Base-by-base conservation (phyloP, 2,329 filamentous ascomycete genomes). In the Beauveria caledonica region DNA sequence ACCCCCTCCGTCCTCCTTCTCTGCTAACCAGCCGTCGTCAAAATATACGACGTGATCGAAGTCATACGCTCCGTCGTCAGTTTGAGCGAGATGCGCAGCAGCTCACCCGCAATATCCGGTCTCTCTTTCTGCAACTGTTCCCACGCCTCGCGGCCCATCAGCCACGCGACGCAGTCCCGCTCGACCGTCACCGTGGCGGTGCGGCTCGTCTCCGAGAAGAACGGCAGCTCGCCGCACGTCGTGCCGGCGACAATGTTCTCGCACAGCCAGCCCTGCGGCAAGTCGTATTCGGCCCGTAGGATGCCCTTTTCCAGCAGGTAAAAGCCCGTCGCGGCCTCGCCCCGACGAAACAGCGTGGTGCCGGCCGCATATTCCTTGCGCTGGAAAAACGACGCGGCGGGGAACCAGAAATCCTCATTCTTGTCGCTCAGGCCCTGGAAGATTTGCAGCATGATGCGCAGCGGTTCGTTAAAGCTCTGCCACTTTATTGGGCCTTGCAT, bases 401-500 rank as follows among this genome's bases (percentile, higher is more conserved):
- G 85, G 73, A 92, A 93, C 94, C 94, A 99, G 71, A 97, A 97
- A 72, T 97, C 92, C 72, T 96, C 92, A 69, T 93, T 94, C 72
- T 89, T 86, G 57, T 85, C 79, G 56, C 90, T 95, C 13, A 97
- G 78, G 49, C 91, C 89, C 69, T 94, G 88, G 76, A 99, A 97
- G n/a, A 94, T 90, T 71, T 97, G 93, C 25, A 99, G 81, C 73
- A 99, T 90, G 51, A 99, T 84, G 1, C 90, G 89, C 8, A 97
- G 83, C 0, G 94, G 94, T 70, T 97, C 92, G 65, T 89, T 90
- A 72, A 97, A 95, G 66, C 86, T 85, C 68, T 88, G 86, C 89
- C 92, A 97, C 68, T 86, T 88, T 1, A 83, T 80, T 21, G 83
- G 77, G 5, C 81, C 77, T 54, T 81, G 75, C 10, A 82, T 74